phyloP scores from a whole-genome alignment of 306 rosid species.

The Mimosa bimucronata region DNA sequence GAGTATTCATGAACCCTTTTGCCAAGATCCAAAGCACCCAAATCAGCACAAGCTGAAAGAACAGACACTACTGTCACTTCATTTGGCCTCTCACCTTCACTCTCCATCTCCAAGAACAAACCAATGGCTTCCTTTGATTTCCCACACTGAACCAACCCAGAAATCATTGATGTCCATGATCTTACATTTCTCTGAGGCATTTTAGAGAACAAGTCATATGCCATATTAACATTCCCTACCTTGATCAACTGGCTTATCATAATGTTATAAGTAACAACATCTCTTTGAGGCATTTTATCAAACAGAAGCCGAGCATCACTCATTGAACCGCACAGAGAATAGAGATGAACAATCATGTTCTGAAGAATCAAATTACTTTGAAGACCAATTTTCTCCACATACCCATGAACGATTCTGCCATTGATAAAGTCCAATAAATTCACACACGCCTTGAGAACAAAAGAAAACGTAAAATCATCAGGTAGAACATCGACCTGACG shows the following conservation, averaged over 20 bases:
- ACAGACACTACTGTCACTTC: constrained; percentile 56
- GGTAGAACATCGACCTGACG: constrained; percentile 42
- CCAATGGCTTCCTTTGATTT: constrained; percentile 53
- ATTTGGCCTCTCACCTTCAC: constrained; percentile 52
- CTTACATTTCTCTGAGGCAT: constrained; percentile 54
- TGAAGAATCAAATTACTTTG: constrained; percentile 46
- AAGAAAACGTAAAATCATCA: constrained; percentile 50
- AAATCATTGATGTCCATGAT: constrained; percentile 68
- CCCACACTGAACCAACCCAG: constrained; percentile 58
- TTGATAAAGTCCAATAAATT: constrained; percentile 41
- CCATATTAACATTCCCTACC: constrained; percentile 37
- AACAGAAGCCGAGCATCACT: constrained; percentile 50
- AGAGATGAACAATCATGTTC: constrained; percentile 53
- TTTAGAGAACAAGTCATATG: constrained; percentile 49
- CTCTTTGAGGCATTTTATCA: constrained; percentile 55
- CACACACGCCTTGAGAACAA: constrained; percentile 57
- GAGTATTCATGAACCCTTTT: constrained; percentile 54
- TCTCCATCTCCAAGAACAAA: constrained; percentile 53
- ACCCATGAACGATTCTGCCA: constrained; percentile 58
- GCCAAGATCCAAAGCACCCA: constrained; percentile 56
- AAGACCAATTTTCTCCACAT: constrained; percentile 58
- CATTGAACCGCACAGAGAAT: constrained; percentile 40
- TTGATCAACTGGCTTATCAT: constrained; percentile 55
- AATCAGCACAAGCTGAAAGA: constrained; percentile 61
- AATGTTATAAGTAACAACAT: constrained; percentile 57